These are phyloP conservation scores for Nadsonia commutata DNA, from an alignment of 1,139 yeast genomes.

Conservation along the genomic window DNA sequence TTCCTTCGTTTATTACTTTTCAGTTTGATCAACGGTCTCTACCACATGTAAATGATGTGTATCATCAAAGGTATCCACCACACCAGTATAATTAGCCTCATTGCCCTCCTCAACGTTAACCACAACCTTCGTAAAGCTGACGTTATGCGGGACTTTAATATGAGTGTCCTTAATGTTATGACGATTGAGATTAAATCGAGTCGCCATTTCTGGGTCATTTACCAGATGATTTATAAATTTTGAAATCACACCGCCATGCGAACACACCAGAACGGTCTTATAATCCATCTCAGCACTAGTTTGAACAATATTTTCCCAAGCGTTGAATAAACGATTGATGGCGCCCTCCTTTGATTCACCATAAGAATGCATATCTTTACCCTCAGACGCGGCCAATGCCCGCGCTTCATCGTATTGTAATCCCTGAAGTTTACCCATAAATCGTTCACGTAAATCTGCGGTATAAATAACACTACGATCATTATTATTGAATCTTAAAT, in stretches of 20 bases:
- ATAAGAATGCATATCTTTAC: slow-evolving; percentile 31
- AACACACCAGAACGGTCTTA: slow-evolving; percentile 45
- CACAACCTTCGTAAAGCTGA: slow-evolving; percentile 1
- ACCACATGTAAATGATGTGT: background rate
- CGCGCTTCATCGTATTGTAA: slow-evolving; percentile 56
- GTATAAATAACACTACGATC: slow-evolving; percentile 17
- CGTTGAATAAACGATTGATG: slow-evolving; percentile 33
- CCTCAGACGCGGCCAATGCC: slow-evolving; percentile 34
- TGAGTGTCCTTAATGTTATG: background rate
- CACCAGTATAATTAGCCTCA: slow-evolving; percentile 5
- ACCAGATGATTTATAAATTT: slow-evolving; percentile 35
- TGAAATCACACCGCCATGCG: slow-evolving; percentile 81
- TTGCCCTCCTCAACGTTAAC: slow-evolving; percentile 6
- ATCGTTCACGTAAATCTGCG: slow-evolving; percentile 49
- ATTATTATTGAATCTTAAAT: slow-evolving; percentile 6
- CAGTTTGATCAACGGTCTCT: background rate
- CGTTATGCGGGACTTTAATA: background rate
- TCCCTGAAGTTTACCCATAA: slow-evolving; percentile 74
- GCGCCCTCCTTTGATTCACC: slow-evolving; percentile 43
- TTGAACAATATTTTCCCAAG: slow-evolving; percentile 33
- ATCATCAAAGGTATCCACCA: background rate
- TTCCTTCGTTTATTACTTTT: no score
- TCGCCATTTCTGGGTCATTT: slow-evolving; percentile 14
- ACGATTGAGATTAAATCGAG: background rate
- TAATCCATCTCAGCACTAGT: slow-evolving; percentile 24